A percentile compares a stretch with the other conserved stretches of the same genome.
phyloP scores from a whole-genome alignment of 306 rosid species.

The Gillenia trifoliata region DNA sequence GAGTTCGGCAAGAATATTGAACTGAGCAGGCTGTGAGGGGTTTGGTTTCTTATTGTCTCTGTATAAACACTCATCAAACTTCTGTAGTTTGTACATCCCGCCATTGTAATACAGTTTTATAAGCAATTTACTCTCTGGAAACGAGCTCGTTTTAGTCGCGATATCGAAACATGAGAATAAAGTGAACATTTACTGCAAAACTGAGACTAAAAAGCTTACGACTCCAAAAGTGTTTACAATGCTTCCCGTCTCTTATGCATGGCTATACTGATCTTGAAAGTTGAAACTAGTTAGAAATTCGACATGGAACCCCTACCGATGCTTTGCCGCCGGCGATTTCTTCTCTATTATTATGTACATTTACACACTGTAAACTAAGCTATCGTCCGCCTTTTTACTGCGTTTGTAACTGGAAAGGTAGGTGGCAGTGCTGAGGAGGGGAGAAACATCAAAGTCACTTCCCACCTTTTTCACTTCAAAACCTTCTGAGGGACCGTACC shows the following conservation, averaged over 20 bases:
- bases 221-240: neutral
- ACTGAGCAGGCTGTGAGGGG: neutral
- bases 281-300: neutral
- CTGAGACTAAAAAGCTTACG: neutral
- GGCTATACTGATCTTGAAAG: neutral
- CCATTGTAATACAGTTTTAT: neutral
- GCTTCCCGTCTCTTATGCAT: neutral
- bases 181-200: neutral
- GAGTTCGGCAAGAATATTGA: neutral
- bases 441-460: slow-evolving; percentile 45
- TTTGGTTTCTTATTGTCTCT: neutral
- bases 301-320: no score
- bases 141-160: neutral
- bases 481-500: slow-evolving; percentile 26
- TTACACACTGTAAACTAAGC: slow-evolving; percentile 22
- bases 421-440: slow-evolving; percentile 45
- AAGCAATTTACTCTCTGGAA: neutral
- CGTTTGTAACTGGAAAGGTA: slow-evolving; percentile 58
- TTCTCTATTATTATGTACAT: neutral
- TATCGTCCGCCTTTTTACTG: slow-evolving; percentile 24
- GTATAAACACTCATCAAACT: neutral
- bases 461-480: slow-evolving; percentile 25
- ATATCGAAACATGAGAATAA: neutral
- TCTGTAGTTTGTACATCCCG: neutral
- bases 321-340: neutral